phyloP scores from a whole-genome alignment of 345 rosid species.

The Pugionium cornutum region DNA sequence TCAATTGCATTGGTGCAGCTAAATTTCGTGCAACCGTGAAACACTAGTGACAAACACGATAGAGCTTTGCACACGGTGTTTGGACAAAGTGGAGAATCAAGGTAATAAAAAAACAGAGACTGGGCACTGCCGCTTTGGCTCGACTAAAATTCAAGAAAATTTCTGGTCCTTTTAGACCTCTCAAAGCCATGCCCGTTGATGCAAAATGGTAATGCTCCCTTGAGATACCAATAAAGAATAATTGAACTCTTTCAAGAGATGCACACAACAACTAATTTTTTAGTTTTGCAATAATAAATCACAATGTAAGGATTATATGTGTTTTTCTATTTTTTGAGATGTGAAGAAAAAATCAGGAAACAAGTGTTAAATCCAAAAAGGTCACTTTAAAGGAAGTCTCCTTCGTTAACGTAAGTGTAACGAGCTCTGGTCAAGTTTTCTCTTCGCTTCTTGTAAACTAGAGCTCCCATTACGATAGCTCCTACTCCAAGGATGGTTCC shows the following conservation, averaged over 20 bases:
- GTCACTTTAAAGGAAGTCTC: conserved; percentile 30
- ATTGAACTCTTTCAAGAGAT: conserved; percentile 17
- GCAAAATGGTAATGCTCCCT: conserved; percentile 94
- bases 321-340: conserved; percentile 1
- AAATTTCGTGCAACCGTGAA: conserved; percentile 97
- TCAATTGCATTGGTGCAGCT: conserved; percentile 43
- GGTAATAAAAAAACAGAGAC: conserved; percentile 62
- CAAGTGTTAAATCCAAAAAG: not conserved
- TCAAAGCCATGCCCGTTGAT: conserved; percentile 98
- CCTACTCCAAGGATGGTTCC: conserved; percentile 32
- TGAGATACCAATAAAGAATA: conserved; percentile 51
- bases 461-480: conserved; percentile 35
- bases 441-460: conserved; percentile 42
- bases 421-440: conserved; percentile 42
- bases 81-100: conserved; percentile 55
- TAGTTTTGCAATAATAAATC: conserved; percentile 7
- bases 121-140: conserved; percentile 83
- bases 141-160: conserved; percentile 80
- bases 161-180: conserved; percentile 86
- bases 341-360: not conserved
- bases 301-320: conserved; percentile 30
- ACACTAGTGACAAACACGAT: conserved; percentile 88
- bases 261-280: conserved; percentile 1
- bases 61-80: conserved; percentile 89
- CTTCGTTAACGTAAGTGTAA: conserved; percentile 36